Base-by-base conservation (phyloP, 352 stramenopile species). In the Globisporangium perplexum region DNA sequence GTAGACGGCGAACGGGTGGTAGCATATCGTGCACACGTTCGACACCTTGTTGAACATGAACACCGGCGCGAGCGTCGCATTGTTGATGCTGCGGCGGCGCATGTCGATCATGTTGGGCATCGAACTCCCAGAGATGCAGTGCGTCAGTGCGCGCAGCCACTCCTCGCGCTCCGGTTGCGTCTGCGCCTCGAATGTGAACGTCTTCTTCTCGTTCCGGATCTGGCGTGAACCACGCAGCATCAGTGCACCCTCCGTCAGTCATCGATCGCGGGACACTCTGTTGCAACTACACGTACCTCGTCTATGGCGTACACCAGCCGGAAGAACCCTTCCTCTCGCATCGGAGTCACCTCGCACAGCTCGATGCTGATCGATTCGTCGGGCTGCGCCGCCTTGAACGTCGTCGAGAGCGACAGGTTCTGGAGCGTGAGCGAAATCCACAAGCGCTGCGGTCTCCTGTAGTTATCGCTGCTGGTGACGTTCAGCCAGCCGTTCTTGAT, bases 401-500 rank as follows among this genome's bases (percentile, higher is more conserved):
- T 71, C 1, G 71, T 68, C n/a, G 69, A 65, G 39, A 92, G 62
- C 11, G 82, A 77, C n/a, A 92, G 53, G 5, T 54, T 79, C 64
- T 92, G 77, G 53, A 92, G 62, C 44, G 76, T 90, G 45, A 92
- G 61, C n/a, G 82, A 88, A 55, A 90, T 83, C 82, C 82, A 92
- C 47, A 90, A 54, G 4, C 81, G 70, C 20, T 78, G 77, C 24
- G 62, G 68, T 17, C 54, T 55, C 22, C 59, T 69, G 20, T 65
- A 64, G 20, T 23, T 42, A 30, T 73, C 65, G 3, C 71, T 68
- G 18, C 59, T 70, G 36, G 68, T 71, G 4, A 91, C 74, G 35
- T 90, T 90, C 17, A 94, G 63, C 84, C 84, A 94, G 5, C 84
- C 84, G 38, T 91, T 90, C 66, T 94, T 94, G 62, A 94, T 93